These are phyloP conservation scores for Jaapia argillacea DNA, from an alignment of 768 basidiomycete genomes.

Conservation along the genomic window DNA sequence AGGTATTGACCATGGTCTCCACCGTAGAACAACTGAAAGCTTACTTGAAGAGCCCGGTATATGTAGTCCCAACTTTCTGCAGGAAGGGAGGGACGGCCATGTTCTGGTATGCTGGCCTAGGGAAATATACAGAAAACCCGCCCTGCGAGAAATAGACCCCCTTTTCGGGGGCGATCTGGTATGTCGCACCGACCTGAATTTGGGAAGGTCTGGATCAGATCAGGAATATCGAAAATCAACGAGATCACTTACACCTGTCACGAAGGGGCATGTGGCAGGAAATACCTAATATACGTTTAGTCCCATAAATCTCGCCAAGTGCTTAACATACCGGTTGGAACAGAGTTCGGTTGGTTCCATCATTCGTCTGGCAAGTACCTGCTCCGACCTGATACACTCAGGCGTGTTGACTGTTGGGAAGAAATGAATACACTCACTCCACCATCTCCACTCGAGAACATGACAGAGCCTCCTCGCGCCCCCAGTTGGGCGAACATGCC, in stretches of 20 bases:
- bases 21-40: background rate
- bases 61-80: slow-evolving; percentile 6
- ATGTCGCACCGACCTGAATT: slow-evolving; percentile 14
- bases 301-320: background rate
- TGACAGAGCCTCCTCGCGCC: slow-evolving; percentile 9
- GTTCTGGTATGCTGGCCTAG: slow-evolving; percentile 7
- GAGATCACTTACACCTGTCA: slow-evolving; percentile 2
- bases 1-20: too few relatives aligned
- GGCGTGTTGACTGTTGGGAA: background rate
- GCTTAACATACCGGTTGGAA: slow-evolving; percentile 4
- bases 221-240: background rate
- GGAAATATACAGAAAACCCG: slow-evolving; percentile 10
- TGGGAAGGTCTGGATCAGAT: too few relatives aligned
- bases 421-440: slow-evolving; percentile 3
- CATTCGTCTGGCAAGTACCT: slow-evolving; percentile 10
- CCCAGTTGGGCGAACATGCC: slow-evolving; percentile 12
- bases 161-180: slow-evolving; percentile 7
- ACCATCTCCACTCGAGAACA: slow-evolving; percentile 13
- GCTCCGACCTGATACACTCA: background rate
- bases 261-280: slow-evolving; percentile 9
- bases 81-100: slow-evolving; percentile 8
- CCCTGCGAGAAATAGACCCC: slow-evolving; percentile 6
- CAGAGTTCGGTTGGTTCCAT: slow-evolving; percentile 6
- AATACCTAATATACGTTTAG: slow-evolving; percentile 2
- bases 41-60: slow-evolving; percentile 10